Percentiles rank a stretch among this genome's conserved stretches.
Conservation (phyloP, 352 stramenopile genomes). For the Globisporangium splendens region DNA sequence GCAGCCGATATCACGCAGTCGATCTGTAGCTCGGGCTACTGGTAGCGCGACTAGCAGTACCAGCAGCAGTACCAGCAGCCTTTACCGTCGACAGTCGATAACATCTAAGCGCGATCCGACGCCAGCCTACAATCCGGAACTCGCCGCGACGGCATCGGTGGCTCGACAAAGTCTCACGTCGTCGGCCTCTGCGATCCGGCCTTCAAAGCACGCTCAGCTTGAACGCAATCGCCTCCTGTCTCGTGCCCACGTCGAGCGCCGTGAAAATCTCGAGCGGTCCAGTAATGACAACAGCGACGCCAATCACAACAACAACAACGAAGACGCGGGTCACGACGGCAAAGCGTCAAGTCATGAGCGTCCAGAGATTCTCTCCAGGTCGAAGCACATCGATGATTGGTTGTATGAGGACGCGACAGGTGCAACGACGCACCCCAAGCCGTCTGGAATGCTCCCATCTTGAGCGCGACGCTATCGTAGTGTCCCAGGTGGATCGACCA, state of each 20-base stretch:
- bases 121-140: neutral
- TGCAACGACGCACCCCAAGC: too few species aligned
- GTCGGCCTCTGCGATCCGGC: slow-evolving; percentile 42
- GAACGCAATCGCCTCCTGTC: slow-evolving; percentile 12
- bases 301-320: slow-evolving; percentile 8
- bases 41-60: neutral
- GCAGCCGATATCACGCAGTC: neutral
- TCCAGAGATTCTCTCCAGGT: neutral
- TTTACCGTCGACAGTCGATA: neutral
- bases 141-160: neutral
- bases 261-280: neutral
- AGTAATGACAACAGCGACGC: slow-evolving; percentile 3
- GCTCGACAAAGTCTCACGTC: slow-evolving; percentile 28
- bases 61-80: neutral
- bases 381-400: slow-evolving; percentile 2
- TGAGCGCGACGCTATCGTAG: slow-evolving; percentile 24
- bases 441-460: slow-evolving; percentile 14
- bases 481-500: slow-evolving; percentile 15
- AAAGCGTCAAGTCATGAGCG: neutral
- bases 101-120: slow-evolving; percentile 6
- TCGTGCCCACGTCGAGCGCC: slow-evolving; percentile 10
- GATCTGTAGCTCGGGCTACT: neutral
- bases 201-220: slow-evolving; percentile 26
- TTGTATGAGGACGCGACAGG: neutral
- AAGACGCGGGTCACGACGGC: slow-evolving; percentile 9